Evolutionary conservation across 23 red algal genomes (phyloP), one percentile per base, ranked within the genome.

Genomic region (Gracilaria caudata): DNA sequence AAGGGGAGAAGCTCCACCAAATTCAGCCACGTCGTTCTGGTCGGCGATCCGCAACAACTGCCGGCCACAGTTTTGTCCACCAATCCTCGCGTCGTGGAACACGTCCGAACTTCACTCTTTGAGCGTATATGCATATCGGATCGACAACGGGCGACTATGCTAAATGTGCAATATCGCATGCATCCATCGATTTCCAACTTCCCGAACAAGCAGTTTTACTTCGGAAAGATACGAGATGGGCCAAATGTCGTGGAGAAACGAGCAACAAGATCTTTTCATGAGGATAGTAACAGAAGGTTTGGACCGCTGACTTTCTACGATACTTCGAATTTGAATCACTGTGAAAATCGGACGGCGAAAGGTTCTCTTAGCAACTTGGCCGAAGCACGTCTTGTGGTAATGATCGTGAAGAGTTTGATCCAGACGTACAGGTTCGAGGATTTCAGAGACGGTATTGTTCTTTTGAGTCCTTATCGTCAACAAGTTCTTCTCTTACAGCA

Each of bases 91-190:
- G 68, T 86, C 39, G 53, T 51, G 24, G 35, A 37, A 51, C 92
- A 64, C 10, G 82, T 92, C 32, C 65, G 64, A 64, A 55, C 38
- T 26, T 93, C 87, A 25, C 68, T 98, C 39, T 98, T 98, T 64
- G 96, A 98, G 51, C 81, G 96, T 64, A 43, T 92, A 2, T 72
- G 57, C 44, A 34, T 41, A 19, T 64, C 89, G 6, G 35, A 53
- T 40, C 56, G 46, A 39, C 21, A 21, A 20, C 19, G 35, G 20
- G 83, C 90, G 26, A 78, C 65, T 17, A 68, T 98, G 84, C 87
- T 98, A 35, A 56, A 85, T 68, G 87, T 81, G 25, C 96, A 98
- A 79, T 98, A 98, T 74, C 96, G 96, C 13, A 98, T 98, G 96
- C 96, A 98, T 83, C 96, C 96, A 25, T 34, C 58, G 32, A 98